Evolutionary conservation across 108 stramenopile species (phyloP).

Genomic region (Fragilariopsis cylindrus): DNA sequence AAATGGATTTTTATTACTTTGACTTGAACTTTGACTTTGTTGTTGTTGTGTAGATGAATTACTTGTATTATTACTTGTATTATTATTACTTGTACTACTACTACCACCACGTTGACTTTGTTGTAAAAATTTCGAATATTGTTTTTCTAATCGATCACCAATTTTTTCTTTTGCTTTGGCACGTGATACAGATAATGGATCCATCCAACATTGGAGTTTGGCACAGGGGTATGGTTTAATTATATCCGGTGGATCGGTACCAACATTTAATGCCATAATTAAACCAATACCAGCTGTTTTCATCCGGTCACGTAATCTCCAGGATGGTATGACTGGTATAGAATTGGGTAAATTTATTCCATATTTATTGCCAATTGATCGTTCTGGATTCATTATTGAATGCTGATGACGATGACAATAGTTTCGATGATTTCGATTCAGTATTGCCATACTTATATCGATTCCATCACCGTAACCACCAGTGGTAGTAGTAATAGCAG

Average conservation of each 20-base stretch:
- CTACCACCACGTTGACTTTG: slow-evolving; percentile 55
- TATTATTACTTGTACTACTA: too few species aligned
- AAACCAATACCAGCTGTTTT: slow-evolving; percentile 92
- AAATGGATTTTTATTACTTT: slow-evolving; percentile 18
- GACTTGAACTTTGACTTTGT: too few species aligned
- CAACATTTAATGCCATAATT: slow-evolving; percentile 89
- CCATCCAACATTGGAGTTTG: slow-evolving; percentile 93
- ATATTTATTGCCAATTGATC: background rate
- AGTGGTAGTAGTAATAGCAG: too few species aligned
- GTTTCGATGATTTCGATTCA: slow-evolving; percentile 6
- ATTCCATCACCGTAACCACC: background rate
- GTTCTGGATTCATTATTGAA: slow-evolving; percentile 5
- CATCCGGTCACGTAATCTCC: slow-evolving; percentile 94
- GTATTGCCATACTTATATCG: background rate
- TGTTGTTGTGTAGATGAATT: background rate
- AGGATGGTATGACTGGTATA: slow-evolving; percentile 53
- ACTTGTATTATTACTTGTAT: background rate
- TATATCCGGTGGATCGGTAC: slow-evolving; percentile 96
- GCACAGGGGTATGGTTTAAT: slow-evolving; percentile 90
- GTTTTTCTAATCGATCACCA: slow-evolving; percentile 84
- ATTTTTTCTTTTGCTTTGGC: slow-evolving; percentile 89
- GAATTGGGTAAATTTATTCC: background rate
- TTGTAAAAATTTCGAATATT: slow-evolving; percentile 90
- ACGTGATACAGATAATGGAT: slow-evolving; percentile 73
- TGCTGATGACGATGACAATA: slow-evolving; percentile 1